These are phyloP conservation scores for Leccinum uliginosum DNA, from an alignment of 768 basidiomycete species.

Conservation along the genomic window DNA sequence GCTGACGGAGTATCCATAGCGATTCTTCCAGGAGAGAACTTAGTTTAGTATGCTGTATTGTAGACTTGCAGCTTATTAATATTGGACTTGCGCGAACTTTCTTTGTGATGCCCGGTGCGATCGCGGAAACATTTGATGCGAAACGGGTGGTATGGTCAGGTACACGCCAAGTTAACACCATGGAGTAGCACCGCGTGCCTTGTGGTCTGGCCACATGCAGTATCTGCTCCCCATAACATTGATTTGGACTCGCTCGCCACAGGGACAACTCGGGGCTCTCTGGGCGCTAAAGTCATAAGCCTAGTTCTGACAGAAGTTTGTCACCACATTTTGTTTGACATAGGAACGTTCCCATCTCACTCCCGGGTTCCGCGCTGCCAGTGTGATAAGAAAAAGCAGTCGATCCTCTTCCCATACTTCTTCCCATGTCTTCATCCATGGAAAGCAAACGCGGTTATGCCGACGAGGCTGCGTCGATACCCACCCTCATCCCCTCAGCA, in stretches of 20 bases:
- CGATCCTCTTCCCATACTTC: background rate
- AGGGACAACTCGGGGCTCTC: background rate
- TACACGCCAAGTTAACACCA: background rate
- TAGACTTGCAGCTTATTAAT: slow-evolving; percentile 10
- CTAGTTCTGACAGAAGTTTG: slow-evolving; percentile 11
- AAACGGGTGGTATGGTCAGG: background rate
- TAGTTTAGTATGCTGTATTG: slow-evolving; percentile 9
- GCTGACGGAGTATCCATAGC: slow-evolving; percentile 37
- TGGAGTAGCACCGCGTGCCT: background rate
- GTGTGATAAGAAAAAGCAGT: slow-evolving; percentile 12
- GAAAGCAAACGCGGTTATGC: slow-evolving; percentile 21
- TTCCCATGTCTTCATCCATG: slow-evolving; percentile 18
- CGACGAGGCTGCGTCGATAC: slow-evolving; percentile 9
- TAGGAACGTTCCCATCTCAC: slow-evolving; percentile 7
- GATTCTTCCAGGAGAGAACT: slow-evolving; percentile 85
- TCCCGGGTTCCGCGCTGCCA: background rate
- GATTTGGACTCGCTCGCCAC: background rate
- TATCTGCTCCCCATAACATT: background rate
- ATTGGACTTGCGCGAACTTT: slow-evolving; percentile 1
- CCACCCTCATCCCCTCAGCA: background rate
- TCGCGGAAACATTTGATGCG: background rate
- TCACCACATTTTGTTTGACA: slow-evolving; percentile 7
- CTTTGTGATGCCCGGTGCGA: background rate
- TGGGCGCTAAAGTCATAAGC: background rate
- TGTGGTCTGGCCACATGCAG: background rate